Evolutionary conservation across 164 flowering plant species (phyloP), one percentile per base, ranked within the genome.

Genomic region (Nymphaea colorata): DNA sequence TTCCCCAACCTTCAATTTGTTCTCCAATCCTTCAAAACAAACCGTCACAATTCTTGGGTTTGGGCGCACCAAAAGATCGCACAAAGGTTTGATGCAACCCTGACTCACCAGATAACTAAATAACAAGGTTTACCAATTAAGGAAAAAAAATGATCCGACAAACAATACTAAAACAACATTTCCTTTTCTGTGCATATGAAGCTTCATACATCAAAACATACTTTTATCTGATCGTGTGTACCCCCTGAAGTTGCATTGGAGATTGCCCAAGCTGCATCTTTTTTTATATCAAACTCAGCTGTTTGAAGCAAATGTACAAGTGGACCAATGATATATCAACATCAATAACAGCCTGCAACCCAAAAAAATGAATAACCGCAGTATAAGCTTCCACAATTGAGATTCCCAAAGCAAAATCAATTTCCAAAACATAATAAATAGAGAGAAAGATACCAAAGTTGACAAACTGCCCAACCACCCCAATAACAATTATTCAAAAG

Each of bases 221-320:
- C 53, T 95, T 82, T 87, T 64, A 89, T 89, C 74, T 90, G 97
- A 4, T 88, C 91, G 43, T 80, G 79, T 45, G 82, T 77, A 15
- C 97, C 94, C 66, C 94, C 93, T 69, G 89, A 88, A 4, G 91
- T 86, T 44, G 93, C 97, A 80, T 91, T 88, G 41, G 91, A 88
- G 53, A 90, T 83, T 47, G 91, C 90, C 93, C 91, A 90, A 42
- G 96, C 93, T 61, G 96, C 96, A 68, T 88, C 93, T 73, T 85
- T 88, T 79, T 88, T 88, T 41, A 88, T 85, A 44, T 90, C 91
- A 72, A 90, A 90, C 68, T 91, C 95, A 55, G 95, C 97, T 69
- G 77, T 86, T 80, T 85, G 95, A 73, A 91, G 95, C 69, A 91
- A 76, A 71, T 85, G 78, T 65, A 91, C 82, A 2, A 91, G 75